Evolutionary conservation across 2,329 filamentous ascomycete species (phyloP).

Genomic region (Peltaster fructicola): DNA sequence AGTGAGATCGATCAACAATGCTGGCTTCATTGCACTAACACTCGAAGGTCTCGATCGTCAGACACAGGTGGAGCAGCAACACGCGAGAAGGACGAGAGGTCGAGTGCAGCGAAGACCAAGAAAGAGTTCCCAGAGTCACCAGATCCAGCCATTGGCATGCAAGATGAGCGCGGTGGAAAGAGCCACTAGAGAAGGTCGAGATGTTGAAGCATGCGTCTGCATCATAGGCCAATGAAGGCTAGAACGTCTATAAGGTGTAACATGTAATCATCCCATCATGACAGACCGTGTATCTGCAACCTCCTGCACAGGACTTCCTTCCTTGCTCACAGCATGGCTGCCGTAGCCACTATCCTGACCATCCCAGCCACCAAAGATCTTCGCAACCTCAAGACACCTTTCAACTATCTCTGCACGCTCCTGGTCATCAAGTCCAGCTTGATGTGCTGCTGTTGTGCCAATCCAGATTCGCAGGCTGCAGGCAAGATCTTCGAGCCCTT

Average conservation of each 20-base stretch:
- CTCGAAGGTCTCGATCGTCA: conserved; percentile 25
- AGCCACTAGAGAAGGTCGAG: conserved; percentile 19
- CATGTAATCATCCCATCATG: no score
- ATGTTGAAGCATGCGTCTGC: no score
- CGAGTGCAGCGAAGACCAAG: conserved; percentile 24
- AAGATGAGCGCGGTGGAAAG: conserved; percentile 31
- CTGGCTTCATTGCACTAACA: no score
- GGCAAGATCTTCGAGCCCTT: conserved; percentile 27
- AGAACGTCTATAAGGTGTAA: no score
- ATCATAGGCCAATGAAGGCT: no score
- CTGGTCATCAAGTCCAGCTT: conserved; percentile 22
- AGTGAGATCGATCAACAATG: no score
- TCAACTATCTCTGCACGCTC: conserved; percentile 23
- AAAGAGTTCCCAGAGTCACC: conserved; percentile 30
- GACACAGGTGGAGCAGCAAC: conserved; percentile 24
- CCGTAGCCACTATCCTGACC: conserved; percentile 17
- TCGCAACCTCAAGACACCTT: conserved; percentile 25
- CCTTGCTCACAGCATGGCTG: conserved; percentile 7
- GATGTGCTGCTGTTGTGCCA: conserved; percentile 25
- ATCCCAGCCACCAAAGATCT: conserved; percentile 24
- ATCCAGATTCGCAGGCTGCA: conserved; percentile 29
- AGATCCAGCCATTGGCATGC: conserved; percentile 30
- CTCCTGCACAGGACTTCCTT: no score
- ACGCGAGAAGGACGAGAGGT: conserved; percentile 19
- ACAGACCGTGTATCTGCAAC: no score